Evolutionary conservation across 306 rosid genomes (phyloP).

Genomic region (Vigna mungo): DNA sequence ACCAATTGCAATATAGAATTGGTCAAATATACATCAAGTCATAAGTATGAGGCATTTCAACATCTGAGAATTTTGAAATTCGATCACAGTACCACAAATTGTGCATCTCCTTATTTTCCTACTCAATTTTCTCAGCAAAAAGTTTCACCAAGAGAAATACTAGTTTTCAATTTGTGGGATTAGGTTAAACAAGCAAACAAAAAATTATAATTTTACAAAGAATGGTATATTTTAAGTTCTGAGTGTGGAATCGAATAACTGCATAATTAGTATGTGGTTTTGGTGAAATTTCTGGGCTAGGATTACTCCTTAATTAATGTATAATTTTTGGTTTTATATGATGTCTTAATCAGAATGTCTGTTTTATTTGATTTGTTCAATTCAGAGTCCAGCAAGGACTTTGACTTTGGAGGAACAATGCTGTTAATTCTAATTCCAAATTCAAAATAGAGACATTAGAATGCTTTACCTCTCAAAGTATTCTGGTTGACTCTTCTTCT

Average conservation of each 20-base stretch:
- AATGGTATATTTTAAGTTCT: not conserved
- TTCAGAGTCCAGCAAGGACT: conserved; percentile 18
- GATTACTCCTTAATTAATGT: conserved; percentile 32
- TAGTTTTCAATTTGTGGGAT: not conserved
- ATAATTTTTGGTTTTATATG: conserved; percentile 8
- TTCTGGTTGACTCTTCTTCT: conserved; percentile 41
- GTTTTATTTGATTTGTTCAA: conserved; percentile 23
- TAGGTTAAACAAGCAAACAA: not conserved
- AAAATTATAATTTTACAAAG: not conserved
- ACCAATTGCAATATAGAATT: conserved; percentile 4
- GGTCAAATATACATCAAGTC: not conserved
- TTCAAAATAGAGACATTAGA: conserved; percentile 27
- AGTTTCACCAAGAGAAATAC: conserved; percentile 6
- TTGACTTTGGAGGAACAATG: conserved; percentile 42
- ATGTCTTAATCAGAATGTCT: conserved; percentile 33
- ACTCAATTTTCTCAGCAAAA: conserved; percentile 24
- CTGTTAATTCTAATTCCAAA: conserved; percentile 30
- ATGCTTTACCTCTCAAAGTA: conserved; percentile 16
- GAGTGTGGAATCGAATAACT: not conserved
- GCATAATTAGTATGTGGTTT: conserved; percentile 22
- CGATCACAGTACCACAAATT: conserved; percentile 18
- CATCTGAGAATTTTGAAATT: conserved; percentile 32
- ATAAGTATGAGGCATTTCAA: not conserved
- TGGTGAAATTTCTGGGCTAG: conserved; percentile 4
- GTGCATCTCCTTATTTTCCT: not conserved